Base-by-base conservation (phyloP, 495 filamentous ascomycete species). In the Baudoinia panamericana region DNA sequence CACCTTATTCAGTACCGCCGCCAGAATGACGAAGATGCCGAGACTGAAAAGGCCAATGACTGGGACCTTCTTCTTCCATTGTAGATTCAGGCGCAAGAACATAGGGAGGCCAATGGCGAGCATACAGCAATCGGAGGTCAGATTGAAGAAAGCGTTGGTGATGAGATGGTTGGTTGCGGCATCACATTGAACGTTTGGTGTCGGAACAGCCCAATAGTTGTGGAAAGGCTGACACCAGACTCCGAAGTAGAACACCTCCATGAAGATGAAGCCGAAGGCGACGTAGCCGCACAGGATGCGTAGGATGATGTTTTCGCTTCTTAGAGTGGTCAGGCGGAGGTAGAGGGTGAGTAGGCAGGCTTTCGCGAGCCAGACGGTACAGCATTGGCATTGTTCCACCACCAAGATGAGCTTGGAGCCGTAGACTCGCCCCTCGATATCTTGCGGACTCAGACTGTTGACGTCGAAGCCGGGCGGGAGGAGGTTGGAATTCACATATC, bases 141-240 rank as follows among this genome's bases (percentile, higher is more conserved):
- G 70, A 46, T 80, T 80, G 61, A 79, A 72, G 12, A 75, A 73
- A 15, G 75, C 71, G 42, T 76, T 73, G 5, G 68, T 75, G 42
- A 81, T 79, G 0, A 76, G 67, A 52, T 80, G 75, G 46, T 71
- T 51, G 33, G 58, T 63, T 16, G 65, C 61, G 4, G 56, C 50
- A 33, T 50, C 52, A 50, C 61, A 62, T 42, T 64, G 60, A 3
- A 41, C 39, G 22, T 47, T 53, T 7, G 20, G 12, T 24, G 41
- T 46, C 5, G 51, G 51, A 2, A 51, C 45, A 5, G 25, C 32
- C 45, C 46, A 53, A 48, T 80, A 80, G 37, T 75, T 54, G 11
- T 51, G 52, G 42, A 82, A 76, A 2, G 76, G 75, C 23, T 65
- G 58, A 45, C 76, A 80, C 63, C 74, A 79, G 6, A 75, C 68